Evolutionary conservation across 2,329 filamentous ascomycete species (phyloP).

Genomic region (Stachybotrys chartarum): DNA sequence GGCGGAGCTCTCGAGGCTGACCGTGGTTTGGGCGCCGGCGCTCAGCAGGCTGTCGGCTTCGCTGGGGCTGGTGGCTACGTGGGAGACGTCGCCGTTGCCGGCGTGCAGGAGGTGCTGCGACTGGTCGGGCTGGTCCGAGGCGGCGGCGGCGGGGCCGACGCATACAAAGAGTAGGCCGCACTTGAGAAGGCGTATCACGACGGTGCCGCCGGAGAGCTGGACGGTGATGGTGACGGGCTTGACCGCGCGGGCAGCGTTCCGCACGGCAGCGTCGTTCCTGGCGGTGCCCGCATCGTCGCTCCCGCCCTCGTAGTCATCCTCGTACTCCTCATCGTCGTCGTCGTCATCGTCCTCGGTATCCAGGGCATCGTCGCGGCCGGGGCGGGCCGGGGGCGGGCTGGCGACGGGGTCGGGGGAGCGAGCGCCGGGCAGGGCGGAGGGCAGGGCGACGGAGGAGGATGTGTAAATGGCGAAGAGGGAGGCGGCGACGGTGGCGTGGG

Average conservation of each 20-base stretch:
- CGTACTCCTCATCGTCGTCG: slow-evolving; percentile 15
- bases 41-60: slow-evolving; percentile 42
- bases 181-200: slow-evolving; percentile 49
- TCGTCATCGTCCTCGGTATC: slow-evolving; percentile 13
- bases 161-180: slow-evolving; percentile 58
- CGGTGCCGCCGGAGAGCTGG: slow-evolving; percentile 50
- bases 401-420: slow-evolving; percentile 17
- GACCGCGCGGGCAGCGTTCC: slow-evolving; percentile 11
- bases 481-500: slow-evolving; percentile 57
- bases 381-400: slow-evolving; percentile 12
- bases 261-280: background rate
- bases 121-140: slow-evolving; percentile 10
- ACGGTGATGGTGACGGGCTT: slow-evolving; percentile 44
- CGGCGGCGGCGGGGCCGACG: slow-evolving; percentile 39
- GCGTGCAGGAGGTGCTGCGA: slow-evolving; percentile 8
- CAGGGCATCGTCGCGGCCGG: slow-evolving; percentile 10
- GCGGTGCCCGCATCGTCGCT: slow-evolving; percentile 4
- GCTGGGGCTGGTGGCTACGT: slow-evolving; percentile 26
- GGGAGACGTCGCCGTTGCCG: slow-evolving; percentile 24
- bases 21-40: slow-evolving; percentile 35
- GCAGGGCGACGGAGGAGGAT: slow-evolving; percentile 31
- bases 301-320: slow-evolving; percentile 9
- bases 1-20: slow-evolving; percentile 29
- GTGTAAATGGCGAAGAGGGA: slow-evolving; percentile 54
- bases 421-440: slow-evolving; percentile 32